phyloP scores from a whole-genome alignment of 495 filamentous ascomycete species.

The Aspergillus homomorphus region DNA sequence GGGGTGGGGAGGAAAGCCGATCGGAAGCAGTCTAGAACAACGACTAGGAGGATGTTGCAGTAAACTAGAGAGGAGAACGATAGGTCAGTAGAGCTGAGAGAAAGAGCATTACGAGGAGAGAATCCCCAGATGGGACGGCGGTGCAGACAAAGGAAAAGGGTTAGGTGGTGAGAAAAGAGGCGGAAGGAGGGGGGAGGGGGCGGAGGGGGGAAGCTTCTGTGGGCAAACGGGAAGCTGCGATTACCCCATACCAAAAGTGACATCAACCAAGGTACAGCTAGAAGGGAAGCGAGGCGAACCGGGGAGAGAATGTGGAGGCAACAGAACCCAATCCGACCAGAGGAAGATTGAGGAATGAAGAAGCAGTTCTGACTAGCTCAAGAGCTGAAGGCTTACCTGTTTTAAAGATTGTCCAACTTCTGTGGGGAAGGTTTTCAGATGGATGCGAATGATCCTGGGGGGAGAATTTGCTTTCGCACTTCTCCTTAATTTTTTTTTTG shows the following conservation, averaged over 20 bases:
- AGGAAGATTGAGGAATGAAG: neutral
- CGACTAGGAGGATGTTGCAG: slow-evolving; percentile 21
- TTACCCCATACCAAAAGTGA: slow-evolving; percentile 13
- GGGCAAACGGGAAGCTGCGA: slow-evolving; percentile 19
- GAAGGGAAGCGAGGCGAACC: slow-evolving; percentile 2
- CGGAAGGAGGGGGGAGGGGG: slow-evolving; percentile 17
- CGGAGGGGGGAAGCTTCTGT: slow-evolving; percentile 11
- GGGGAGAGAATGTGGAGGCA: slow-evolving; percentile 1
- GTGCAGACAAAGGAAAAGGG: neutral
- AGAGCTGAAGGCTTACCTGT: neutral
- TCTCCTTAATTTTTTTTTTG: slow-evolving; percentile 5
- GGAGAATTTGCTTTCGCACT: slow-evolving; percentile 1
- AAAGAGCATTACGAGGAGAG: slow-evolving; percentile 26
- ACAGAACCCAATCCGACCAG: neutral
- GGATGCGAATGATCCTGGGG: neutral
- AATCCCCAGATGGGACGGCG: slow-evolving; percentile 26
- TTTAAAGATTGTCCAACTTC: slow-evolving; percentile 1
- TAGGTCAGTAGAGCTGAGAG: slow-evolving; percentile 28
- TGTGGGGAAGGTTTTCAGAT: neutral
- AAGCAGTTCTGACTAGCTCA: neutral
- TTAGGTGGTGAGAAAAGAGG: slow-evolving; percentile 29
- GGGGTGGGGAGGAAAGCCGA: slow-evolving; percentile 20
- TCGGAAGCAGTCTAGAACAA: slow-evolving; percentile 25
- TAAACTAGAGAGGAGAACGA: slow-evolving; percentile 31
- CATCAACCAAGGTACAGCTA: slow-evolving; percentile 11